Base-by-base conservation (phyloP, 2,329 filamentous ascomycete species). In the Aaosphaeria arxii region DNA sequence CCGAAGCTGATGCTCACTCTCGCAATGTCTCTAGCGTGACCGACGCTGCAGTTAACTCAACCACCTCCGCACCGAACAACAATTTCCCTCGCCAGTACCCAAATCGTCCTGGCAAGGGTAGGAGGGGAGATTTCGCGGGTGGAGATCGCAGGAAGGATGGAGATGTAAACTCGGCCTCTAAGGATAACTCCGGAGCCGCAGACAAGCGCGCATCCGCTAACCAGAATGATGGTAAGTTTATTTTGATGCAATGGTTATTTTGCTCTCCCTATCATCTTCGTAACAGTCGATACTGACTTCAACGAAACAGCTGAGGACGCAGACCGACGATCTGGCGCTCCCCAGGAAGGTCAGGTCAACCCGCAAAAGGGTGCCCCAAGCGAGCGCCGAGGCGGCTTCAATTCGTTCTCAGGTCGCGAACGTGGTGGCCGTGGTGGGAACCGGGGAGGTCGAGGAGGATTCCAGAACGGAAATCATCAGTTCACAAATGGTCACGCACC, bases 351-450 rank as follows among this genome's bases (percentile, higher is more conserved):
- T 11, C 58, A 63, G 4, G 56, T 59, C 30, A 54, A 57, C 11
- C 60, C 64, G 30, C 44, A 56, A 35, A 69, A 67, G 55, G 55
- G 53, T 11, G 51, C 53, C 39, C 17, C 41, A 5, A 53, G 41
- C 39, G 59, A 62, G 11, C 65, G 71, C 43, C 67, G 67, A 36
- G 58, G 62, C 29, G 13, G 9, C 33, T 40, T 40, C 24, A 36
- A n/a, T 36, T 66, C 68, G 2, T 67, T 74, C 42, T 62, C 71
- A 42, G 61, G 55, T 32, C 66, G 76, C 38, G 70, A 74, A 51
- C 78, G 79, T 48, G 73, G 72, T 29, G 33, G 33, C 33, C 73
- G 78, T 50, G 78, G 78, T 46, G 72, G 72, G 17, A 71, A 62
- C 45, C 74, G 76, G 49, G 74, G 74, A 40, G 72, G 72, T 39